Conservation (phyloP, 2,329 filamentous ascomycete genomes). For the Camptophora hylomeconis region DNA sequence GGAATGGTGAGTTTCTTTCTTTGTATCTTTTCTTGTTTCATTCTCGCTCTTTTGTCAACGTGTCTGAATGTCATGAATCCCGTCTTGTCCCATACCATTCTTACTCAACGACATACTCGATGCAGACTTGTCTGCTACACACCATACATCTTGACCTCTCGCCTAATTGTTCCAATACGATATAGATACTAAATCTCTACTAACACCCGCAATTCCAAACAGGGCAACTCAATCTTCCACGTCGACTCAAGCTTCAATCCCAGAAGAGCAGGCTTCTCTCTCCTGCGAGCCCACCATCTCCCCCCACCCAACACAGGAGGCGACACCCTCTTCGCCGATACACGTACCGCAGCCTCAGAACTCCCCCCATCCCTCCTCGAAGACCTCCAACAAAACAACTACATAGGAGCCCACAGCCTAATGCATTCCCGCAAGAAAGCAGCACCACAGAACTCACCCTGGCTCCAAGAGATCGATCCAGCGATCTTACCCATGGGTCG, state of each 20-base stretch:
- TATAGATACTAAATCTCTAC: no score
- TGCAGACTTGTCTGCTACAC: no score
- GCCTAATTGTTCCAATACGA: no score
- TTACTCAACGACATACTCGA: no score
- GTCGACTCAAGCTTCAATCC: constrained; percentile 44
- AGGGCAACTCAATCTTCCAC: constrained; percentile 41
- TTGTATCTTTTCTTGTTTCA: no score
- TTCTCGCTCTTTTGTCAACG: no score
- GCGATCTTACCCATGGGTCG: constrained; percentile 25
- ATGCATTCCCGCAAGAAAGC: constrained; percentile 38
- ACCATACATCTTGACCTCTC: no score
- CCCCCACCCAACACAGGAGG: constrained; percentile 37
- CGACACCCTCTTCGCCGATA: constrained; percentile 42
- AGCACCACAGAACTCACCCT: constrained; percentile 32
- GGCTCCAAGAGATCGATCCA: constrained; percentile 33
- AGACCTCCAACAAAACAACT: constrained; percentile 27
- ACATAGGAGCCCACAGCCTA: constrained; percentile 38
- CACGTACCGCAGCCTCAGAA: constrained; percentile 37
- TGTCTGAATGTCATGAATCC: no score
- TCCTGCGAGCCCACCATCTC: constrained; percentile 38
- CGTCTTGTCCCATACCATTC: no score
- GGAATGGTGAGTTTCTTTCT: constrained; percentile 27
- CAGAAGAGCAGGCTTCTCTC: constrained; percentile 38
- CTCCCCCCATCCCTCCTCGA: constrained; percentile 25
- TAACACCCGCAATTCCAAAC: constrained; percentile 1